Percentiles rank a stretch among this genome's conserved stretches.
phyloP scores from a whole-genome alignment of 106 monocot species.

The Dactylorhiza incarnata region DNA sequence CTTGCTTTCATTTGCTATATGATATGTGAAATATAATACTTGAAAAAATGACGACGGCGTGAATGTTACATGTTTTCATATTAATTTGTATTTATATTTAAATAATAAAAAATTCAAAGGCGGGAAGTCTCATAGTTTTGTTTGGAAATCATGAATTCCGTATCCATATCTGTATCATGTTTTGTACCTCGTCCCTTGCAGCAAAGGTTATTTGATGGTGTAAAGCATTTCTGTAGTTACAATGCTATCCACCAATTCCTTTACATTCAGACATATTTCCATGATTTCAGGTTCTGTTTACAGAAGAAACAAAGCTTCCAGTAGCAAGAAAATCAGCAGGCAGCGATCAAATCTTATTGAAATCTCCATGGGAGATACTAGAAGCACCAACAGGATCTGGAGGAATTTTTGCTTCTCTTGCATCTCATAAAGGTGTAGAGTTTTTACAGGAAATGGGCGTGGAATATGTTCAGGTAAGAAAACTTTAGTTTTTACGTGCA shows the following conservation, averaged over 20 bases:
- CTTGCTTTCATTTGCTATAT: too few relatives aligned
- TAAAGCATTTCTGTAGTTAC: not conserved
- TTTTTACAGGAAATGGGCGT: conserved; percentile 45
- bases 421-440: conserved; percentile 36
- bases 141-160: too few relatives aligned
- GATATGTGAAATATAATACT: too few relatives aligned
- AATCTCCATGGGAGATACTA: conserved; percentile 62
- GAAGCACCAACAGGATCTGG: conserved; percentile 66
- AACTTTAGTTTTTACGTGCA: not conserved
- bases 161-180: too few relatives aligned
- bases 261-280: not conserved
- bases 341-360: conserved; percentile 42
- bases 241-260: not conserved
- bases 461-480: conserved; percentile 70
- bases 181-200: too few relatives aligned
- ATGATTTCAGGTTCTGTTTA: conserved; percentile 51
- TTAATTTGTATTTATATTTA: too few relatives aligned
- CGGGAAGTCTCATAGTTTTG: too few relatives aligned
- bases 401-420: conserved; percentile 55
- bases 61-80: too few relatives aligned
- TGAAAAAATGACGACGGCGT: too few relatives aligned
- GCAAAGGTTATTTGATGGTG: not conserved
- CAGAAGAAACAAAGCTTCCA: conserved; percentile 68
- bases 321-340: conserved; percentile 23
- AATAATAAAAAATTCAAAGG: too few relatives aligned